phyloP scores from a whole-genome alignment of 2,329 filamentous ascomycete species.

The Ambrosiella beaveri region DNA sequence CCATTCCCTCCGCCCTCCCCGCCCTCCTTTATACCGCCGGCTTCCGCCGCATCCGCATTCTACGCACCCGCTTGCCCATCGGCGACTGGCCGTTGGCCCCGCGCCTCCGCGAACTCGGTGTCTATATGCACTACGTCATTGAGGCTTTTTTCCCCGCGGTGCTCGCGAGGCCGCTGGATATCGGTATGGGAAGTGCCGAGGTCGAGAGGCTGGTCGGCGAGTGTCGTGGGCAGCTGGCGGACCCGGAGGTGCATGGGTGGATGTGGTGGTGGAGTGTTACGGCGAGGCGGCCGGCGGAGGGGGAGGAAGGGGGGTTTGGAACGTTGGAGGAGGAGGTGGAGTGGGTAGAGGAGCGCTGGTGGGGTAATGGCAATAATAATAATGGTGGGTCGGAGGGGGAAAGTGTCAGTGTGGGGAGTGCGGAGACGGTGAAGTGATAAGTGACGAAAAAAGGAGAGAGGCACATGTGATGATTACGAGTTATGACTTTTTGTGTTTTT shows the following conservation, averaged over 20 bases:
- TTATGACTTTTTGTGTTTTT: not conserved
- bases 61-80: constrained; percentile 20
- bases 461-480: not conserved
- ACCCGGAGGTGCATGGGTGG: constrained; percentile 20
- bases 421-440: not conserved
- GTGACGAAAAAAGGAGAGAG: not conserved
- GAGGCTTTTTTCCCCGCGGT: constrained; percentile 22
- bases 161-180: constrained; percentile 19
- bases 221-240: constrained; percentile 19
- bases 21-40: constrained; percentile 19
- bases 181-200: constrained; percentile 21
- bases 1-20: constrained; percentile 15
- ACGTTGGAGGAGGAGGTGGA: not conserved
- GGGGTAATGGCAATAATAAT: not conserved
- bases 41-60: constrained; percentile 21
- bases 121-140: constrained; percentile 22
- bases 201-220: constrained; percentile 21
- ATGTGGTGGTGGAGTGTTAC: constrained; percentile 23
- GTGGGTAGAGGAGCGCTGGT: not conserved
- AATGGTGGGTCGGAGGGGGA: not conserved
- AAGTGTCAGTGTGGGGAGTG: not conserved
- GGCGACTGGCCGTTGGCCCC: constrained; percentile 23
- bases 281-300: constrained; percentile 21
- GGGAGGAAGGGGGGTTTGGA: not conserved
- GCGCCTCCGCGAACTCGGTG: constrained; percentile 22